A percentile compares a stretch with the other conserved stretches of the same genome.
Evolutionary conservation across 495 filamentous ascomycete species (phyloP).

Genomic region (Penicillium cinerascens): DNA sequence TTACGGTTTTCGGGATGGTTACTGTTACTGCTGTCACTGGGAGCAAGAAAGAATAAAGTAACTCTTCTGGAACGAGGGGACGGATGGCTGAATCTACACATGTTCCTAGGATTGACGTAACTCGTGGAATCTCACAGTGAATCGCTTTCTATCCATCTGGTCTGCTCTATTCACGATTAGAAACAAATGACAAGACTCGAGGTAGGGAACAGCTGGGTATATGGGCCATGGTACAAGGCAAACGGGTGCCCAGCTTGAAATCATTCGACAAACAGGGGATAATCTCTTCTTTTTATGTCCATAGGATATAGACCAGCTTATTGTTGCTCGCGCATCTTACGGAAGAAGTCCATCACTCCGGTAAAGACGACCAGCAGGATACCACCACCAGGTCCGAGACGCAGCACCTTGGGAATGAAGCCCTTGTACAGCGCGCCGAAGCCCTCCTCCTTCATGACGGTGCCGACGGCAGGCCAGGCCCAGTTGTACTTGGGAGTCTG

Average conservation of each 20-base stretch:
- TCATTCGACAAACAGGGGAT: not conserved
- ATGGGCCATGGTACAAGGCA: constrained; percentile 7
- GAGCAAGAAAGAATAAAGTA: not conserved
- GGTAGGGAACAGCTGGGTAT: not conserved
- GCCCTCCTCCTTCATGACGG: constrained; percentile 90
- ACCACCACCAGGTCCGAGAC: constrained; percentile 84
- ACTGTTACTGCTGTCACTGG: not conserved
- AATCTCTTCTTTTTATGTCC: constrained; percentile 3
- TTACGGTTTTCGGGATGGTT: constrained; percentile 15
- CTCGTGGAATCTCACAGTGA: not conserved
- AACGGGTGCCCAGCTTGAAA: not conserved
- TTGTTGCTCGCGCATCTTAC: constrained; percentile 45
- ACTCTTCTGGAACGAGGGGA: not conserved
- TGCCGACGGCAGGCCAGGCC: constrained; percentile 82
- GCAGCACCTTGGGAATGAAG: constrained; percentile 90
- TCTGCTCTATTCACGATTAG: not conserved
- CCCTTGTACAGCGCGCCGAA: constrained; percentile 94
- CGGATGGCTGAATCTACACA: not conserved
- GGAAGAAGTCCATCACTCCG: constrained; percentile 89
- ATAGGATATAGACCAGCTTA: not conserved
- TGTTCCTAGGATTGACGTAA: too few species aligned
- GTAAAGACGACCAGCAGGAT: constrained; percentile 93
- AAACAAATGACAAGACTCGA: not conserved
- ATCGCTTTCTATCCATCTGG: not conserved
- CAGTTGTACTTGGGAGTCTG: constrained; percentile 92